Conservation (phyloP, 1,284 basidiomycete species). For the Ceratobasidium sp. region DNA sequence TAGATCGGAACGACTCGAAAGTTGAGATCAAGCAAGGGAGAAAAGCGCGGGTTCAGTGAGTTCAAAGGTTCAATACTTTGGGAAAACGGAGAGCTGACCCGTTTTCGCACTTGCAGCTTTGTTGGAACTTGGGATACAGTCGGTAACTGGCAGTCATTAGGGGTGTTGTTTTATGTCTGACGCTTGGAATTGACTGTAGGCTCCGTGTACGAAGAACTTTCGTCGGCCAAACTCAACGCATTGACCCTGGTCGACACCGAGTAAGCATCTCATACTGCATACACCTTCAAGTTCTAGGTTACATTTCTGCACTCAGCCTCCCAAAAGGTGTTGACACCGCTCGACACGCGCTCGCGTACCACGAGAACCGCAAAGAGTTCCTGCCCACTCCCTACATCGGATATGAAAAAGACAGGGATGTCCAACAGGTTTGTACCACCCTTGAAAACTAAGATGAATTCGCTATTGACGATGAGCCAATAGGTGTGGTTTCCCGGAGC, state of each 20-base stretch:
- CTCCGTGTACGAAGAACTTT: conserved; percentile 17
- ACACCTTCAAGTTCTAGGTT: neutral
- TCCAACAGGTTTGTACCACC: too few relatives aligned
- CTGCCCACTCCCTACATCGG: conserved; percentile 20
- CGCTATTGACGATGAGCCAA: neutral
- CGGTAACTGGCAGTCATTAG: neutral
- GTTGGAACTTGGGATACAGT: conserved; percentile 19
- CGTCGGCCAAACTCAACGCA: conserved; percentile 28
- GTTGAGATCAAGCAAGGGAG: neutral
- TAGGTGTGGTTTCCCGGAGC: conserved; percentile 41
- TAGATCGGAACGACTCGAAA: conserved; percentile 24
- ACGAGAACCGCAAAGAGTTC: conserved; percentile 41
- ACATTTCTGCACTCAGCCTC: neutral
- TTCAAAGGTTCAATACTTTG: neutral
- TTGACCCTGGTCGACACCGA: conserved; percentile 33
- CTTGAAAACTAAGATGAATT: too few relatives aligned
- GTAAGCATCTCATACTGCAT: neutral
- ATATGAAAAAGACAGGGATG: too few relatives aligned
- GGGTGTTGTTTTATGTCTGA: neutral
- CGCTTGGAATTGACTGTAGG: neutral
- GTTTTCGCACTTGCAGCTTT: conserved; percentile 24
- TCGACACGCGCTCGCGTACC: conserved; percentile 38
- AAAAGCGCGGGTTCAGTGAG: conserved; percentile 18
- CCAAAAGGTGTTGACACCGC: conserved; percentile 25
- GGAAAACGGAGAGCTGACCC: conserved; percentile 9